Evolutionary conservation across 257 asterid species (phyloP).

Genomic region (Linaria vulgaris): DNA sequence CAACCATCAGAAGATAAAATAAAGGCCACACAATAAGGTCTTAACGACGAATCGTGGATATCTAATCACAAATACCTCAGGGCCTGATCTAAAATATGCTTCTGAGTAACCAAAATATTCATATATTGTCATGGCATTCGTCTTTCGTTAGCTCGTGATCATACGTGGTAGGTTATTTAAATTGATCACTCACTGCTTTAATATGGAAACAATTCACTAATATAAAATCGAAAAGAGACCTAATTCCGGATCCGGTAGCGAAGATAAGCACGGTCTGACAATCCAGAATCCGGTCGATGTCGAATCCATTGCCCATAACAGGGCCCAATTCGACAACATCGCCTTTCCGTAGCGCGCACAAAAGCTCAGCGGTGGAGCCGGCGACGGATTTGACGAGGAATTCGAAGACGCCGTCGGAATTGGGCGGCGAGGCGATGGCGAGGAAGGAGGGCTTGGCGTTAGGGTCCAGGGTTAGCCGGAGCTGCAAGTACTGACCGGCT

Average conservation of each 20-base stretch:
- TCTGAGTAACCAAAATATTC: too few species aligned
- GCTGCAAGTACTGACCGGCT: conserved; percentile 93
- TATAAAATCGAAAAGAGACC: too few species aligned
- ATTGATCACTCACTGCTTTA: neutral
- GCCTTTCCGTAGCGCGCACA: conserved; percentile 64
- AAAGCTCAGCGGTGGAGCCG: conserved; percentile 86
- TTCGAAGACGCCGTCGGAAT: conserved; percentile 64
- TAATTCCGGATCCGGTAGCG: conserved; percentile 95
- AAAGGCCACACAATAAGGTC: too few species aligned
- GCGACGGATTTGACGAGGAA: conserved; percentile 65
- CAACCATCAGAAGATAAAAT: too few species aligned
- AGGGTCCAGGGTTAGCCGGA: conserved; percentile 85
- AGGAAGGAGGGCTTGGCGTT: conserved; percentile 78
- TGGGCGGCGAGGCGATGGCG: too few species aligned
- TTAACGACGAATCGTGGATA: neutral
- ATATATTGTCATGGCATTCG: too few species aligned
- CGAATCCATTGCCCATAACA: conserved; percentile 79
- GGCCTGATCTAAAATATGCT: neutral
- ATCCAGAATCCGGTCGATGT: conserved; percentile 51
- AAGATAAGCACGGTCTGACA: conserved; percentile 76
- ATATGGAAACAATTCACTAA: neutral
- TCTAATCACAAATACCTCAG: neutral
- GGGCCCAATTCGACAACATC: conserved; percentile 75
- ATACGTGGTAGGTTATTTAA: too few species aligned
- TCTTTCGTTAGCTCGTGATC: too few species aligned